phyloP scores from a whole-genome alignment of 495 filamentous ascomycete species.

The Talaromyces nanjingensis region DNA sequence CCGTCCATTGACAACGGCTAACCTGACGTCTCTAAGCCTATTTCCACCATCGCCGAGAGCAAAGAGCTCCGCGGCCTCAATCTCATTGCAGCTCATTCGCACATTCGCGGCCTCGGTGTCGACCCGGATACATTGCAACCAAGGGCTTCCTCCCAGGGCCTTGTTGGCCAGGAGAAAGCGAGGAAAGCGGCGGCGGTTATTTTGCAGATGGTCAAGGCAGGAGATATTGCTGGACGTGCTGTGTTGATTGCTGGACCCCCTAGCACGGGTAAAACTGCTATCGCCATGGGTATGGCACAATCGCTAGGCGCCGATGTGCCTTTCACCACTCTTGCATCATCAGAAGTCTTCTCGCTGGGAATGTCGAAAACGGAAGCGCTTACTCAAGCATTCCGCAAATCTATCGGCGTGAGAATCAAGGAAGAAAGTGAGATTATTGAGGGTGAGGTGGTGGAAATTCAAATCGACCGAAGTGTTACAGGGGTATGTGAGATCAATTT shows the following conservation, averaged over 20 bases:
- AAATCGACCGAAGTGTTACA: conserved; percentile 95
- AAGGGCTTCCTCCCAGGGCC: conserved; percentile 78
- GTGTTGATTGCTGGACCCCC: conserved; percentile 94
- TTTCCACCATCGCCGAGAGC: conserved; percentile 87
- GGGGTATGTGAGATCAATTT: conserved; percentile 47
- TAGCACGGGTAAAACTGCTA: conserved; percentile 96
- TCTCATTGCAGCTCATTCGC: conserved; percentile 96
- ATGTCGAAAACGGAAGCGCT: conserved; percentile 99
- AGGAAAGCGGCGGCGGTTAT: conserved; percentile 94
- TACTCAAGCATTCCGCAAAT: conserved; percentile 94
- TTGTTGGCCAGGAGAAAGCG: conserved; percentile 94
- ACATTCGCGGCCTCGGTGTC: conserved; percentile 92
- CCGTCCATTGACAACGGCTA: conserved; percentile 7
- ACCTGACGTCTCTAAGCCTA: conserved; percentile 48
- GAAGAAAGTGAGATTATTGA: conserved; percentile 99
- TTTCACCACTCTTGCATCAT: conserved; percentile 90
- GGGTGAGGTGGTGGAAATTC: conserved; percentile 98
- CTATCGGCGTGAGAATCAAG: conserved; percentile 93
- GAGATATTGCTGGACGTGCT: conserved; percentile 93
- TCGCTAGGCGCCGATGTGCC: conserved; percentile 89
- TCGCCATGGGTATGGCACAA: conserved; percentile 98
- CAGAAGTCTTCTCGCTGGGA: conserved; percentile 95
- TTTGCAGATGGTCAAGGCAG: conserved; percentile 95
- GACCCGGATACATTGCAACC: conserved; percentile 88
- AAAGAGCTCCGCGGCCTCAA: conserved; percentile 92